Conservation (phyloP, 306 rosid species). For the Castanea mollissima region DNA sequence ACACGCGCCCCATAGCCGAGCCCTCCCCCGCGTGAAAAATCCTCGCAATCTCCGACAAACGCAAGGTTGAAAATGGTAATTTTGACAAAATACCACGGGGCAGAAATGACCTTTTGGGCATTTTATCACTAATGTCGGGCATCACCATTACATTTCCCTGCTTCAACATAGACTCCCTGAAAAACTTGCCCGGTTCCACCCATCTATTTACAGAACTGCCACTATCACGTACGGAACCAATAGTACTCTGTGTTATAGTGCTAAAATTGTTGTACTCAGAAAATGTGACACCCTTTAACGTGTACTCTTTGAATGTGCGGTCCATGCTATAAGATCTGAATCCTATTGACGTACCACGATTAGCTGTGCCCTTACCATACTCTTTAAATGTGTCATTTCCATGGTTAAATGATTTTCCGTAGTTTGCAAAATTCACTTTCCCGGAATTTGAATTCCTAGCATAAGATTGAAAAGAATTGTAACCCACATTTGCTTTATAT, state of each 20-base stretch:
- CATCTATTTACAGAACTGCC: constrained; percentile 45
- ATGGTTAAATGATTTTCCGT: constrained; percentile 75
- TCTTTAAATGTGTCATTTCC: constrained; percentile 84
- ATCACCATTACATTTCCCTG: constrained; percentile 63
- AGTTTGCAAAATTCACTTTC: constrained; percentile 50
- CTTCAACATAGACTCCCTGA: constrained; percentile 57
- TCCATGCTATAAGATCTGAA: constrained; percentile 65
- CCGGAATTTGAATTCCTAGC: constrained; percentile 56
- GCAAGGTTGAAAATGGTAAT: constrained; percentile 51
- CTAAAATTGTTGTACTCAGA: constrained; percentile 46
- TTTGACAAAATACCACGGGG: constrained; percentile 48
- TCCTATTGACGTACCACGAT: constrained; percentile 38
- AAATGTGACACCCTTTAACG: constrained; percentile 51
- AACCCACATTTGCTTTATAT: constrained; percentile 71
- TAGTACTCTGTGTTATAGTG: not conserved
- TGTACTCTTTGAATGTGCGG: constrained; percentile 59
- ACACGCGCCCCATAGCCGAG: constrained; percentile 48
- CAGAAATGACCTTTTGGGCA: constrained; percentile 74
- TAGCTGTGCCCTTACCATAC: constrained; percentile 60
- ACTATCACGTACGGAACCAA: not conserved
- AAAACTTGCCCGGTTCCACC: constrained; percentile 73
- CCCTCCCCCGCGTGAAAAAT: constrained; percentile 47
- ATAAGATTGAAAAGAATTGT: constrained; percentile 58
- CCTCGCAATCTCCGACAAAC: constrained; percentile 25
- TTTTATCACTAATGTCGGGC: constrained; percentile 74